Base-by-base conservation (phyloP, 2,329 filamentous ascomycete genomes). In the Colletotrichum musicola region DNA sequence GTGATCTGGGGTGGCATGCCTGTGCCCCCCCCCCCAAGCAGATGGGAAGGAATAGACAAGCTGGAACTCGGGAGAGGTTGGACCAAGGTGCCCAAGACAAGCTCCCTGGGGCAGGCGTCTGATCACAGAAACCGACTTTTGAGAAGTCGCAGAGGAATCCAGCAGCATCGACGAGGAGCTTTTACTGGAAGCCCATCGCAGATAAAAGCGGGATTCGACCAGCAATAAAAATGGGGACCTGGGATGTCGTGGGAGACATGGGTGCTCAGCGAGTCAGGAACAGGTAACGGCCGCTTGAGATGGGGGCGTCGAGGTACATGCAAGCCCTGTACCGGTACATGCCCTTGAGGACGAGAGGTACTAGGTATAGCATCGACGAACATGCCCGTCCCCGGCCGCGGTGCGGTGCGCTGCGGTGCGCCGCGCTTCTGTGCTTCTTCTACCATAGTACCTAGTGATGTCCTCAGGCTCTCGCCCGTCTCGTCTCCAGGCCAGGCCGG, bases 241-340 rank as follows among this genome's bases (percentile, higher is more conserved):
- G 42, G 47, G 35, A 55, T 50, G 58, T 42, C 44, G 57, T 55
- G 64, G 58, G 38, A 62, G 51, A 44, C 58, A 57, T 51, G 64
- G 62, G 49, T 66, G 53, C 25, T 66, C 56, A 60, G 60, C 64
- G 68, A 70, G 68, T 70, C 68, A 68, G 64, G 68, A 64, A 59
- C 60, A 68, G 64, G 64, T 58, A 63, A 62, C 68, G 64, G 68
- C 64, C 50, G 64, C 68, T 63, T 64, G 64, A 57, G 64, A 68
- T 68, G 68, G 68, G 49, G 58, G 53, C n/a, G 35, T 35, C 44
- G 13, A 38, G 49, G 27, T 63, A 68, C 68, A 18, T 56, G 35
- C 49, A 20, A 35, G 55, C 49, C 12, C 53, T 38, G 68, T 68
- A 61, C 64, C 64, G 64, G 64, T 68, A 70, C 68, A 68, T 68